Conservation (phyloP, 768 basidiomycete species). For the Kockovaella imperatae region DNA sequence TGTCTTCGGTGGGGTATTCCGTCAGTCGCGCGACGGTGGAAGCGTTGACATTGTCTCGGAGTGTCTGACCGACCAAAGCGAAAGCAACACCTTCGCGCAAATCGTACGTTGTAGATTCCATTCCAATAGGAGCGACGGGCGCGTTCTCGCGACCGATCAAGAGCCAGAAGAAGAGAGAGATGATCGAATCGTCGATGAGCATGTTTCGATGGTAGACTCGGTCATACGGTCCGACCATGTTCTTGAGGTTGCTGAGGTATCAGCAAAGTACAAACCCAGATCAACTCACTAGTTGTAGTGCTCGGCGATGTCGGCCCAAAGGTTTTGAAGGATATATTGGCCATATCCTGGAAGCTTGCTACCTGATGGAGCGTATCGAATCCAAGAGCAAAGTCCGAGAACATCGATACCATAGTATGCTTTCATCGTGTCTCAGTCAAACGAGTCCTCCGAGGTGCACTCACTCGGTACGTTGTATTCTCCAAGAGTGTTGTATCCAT, state of each 20-base stretch:
- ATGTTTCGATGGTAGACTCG: slow-evolving; percentile 10
- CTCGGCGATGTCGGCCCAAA: slow-evolving; percentile 6
- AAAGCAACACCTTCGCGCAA: slow-evolving; percentile 3
- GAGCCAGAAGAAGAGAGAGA: slow-evolving; percentile 8
- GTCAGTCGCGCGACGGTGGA: not conserved
- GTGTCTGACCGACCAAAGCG: slow-evolving; percentile 8
- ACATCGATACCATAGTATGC: slow-evolving; percentile 8
- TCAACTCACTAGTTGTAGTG: slow-evolving; percentile 10
- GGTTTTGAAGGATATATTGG: slow-evolving; percentile 1
- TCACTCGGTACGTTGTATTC: slow-evolving; percentile 10
- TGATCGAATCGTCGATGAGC: slow-evolving; percentile 4
- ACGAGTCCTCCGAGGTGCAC: not conserved
- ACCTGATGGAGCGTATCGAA: slow-evolving; percentile 3
- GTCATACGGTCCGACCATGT: slow-evolving; percentile 10
- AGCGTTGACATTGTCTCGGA: not conserved
- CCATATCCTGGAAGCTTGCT: slow-evolving; percentile 1
- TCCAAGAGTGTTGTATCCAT: slow-evolving; percentile 5
- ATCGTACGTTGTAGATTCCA: slow-evolving; percentile 2
- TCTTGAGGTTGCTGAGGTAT: slow-evolving; percentile 4
- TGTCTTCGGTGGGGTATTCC: not conserved
- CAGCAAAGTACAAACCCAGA: not conserved
- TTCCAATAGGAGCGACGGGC: slow-evolving; percentile 6
- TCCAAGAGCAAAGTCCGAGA: slow-evolving; percentile 1
- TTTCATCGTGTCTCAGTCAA: not conserved
- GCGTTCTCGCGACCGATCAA: slow-evolving; percentile 2